phyloP scores from a whole-genome alignment of 2,329 filamentous ascomycete genomes.

The Penicillium sp. region DNA sequence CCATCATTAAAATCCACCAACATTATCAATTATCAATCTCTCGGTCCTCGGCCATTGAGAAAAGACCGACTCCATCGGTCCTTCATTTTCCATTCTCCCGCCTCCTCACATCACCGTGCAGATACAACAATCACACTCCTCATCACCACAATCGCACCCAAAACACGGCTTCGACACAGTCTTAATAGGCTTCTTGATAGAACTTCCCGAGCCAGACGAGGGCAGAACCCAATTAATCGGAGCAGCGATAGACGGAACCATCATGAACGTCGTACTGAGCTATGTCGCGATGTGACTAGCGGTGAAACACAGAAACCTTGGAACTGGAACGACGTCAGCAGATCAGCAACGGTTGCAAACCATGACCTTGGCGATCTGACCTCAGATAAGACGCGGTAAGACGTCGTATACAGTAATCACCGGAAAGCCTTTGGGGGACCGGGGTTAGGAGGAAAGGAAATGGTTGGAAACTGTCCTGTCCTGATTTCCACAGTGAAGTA shows the following conservation, averaged over 20 bases:
- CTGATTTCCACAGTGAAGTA: background rate
- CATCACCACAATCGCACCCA: constrained; percentile 50
- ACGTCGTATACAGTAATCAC: background rate
- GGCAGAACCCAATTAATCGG: constrained; percentile 44
- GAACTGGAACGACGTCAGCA: constrained; percentile 11
- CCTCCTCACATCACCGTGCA: constrained; percentile 48
- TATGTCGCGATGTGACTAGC: background rate
- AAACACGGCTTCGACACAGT: constrained; percentile 49
- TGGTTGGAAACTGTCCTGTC: background rate
- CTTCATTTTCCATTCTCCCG: background rate
- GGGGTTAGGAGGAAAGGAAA: background rate
- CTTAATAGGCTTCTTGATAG: constrained; percentile 48
- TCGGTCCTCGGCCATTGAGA: background rate
- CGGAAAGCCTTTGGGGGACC: too few species aligned
- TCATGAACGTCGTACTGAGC: constrained; percentile 10
- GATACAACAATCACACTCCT: constrained; percentile 50
- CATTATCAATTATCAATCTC: background rate
- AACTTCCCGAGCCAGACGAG: constrained; percentile 42
- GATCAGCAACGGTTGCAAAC: background rate
- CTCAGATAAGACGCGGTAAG: background rate
- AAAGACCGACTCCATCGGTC: background rate
- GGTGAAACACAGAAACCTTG: constrained; percentile 4
- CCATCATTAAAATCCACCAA: background rate
- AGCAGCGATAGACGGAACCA: constrained; percentile 30
- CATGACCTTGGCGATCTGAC: constrained; percentile 3